Evolutionary conservation across 1,284 basidiomycete genomes (phyloP).

Genomic region (Cutaneotrichosporon arboriforme): DNA sequence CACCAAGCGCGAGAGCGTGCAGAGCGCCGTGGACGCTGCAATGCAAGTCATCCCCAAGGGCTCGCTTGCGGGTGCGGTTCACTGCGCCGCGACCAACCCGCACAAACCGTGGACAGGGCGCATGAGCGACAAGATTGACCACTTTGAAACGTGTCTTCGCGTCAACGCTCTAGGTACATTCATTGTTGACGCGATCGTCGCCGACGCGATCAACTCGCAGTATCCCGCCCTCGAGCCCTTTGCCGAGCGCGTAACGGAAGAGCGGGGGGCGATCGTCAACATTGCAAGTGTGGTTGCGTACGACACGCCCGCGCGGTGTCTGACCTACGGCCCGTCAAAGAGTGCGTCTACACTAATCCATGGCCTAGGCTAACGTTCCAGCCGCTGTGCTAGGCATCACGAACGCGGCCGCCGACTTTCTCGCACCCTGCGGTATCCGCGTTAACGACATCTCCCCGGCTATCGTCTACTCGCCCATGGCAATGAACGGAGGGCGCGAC

Average conservation of each 20-base stretch:
- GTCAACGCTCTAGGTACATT: conserved; percentile 21
- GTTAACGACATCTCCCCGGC: conserved; percentile 22
- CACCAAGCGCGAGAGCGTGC: conserved; percentile 4
- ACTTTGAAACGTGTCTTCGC: conserved; percentile 16
- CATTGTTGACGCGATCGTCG: conserved; percentile 19
- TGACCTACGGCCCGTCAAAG: conserved; percentile 23
- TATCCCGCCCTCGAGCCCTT: conserved; percentile 2
- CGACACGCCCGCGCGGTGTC: conserved; percentile 13
- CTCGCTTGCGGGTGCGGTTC: conserved; percentile 21
- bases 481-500: not conserved
- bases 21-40: conserved; percentile 6
- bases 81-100: conserved; percentile 22
- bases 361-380: not conserved
- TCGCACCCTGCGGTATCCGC: conserved; percentile 20
- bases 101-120: conserved; percentile 4
- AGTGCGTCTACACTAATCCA: not conserved
- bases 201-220: conserved; percentile 22
- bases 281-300: conserved; percentile 16
- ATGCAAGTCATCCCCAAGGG: conserved; percentile 7
- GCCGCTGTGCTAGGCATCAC: conserved; percentile 4
- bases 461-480: conserved; percentile 20
- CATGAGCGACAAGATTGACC: conserved; percentile 8
- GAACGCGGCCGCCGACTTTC: conserved; percentile 7
- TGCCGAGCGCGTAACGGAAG: conserved; percentile 10
- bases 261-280: conserved; percentile 26